Evolutionary conservation across 2,329 filamentous ascomycete species (phyloP).

Genomic region (Juglanconis sp.): DNA sequence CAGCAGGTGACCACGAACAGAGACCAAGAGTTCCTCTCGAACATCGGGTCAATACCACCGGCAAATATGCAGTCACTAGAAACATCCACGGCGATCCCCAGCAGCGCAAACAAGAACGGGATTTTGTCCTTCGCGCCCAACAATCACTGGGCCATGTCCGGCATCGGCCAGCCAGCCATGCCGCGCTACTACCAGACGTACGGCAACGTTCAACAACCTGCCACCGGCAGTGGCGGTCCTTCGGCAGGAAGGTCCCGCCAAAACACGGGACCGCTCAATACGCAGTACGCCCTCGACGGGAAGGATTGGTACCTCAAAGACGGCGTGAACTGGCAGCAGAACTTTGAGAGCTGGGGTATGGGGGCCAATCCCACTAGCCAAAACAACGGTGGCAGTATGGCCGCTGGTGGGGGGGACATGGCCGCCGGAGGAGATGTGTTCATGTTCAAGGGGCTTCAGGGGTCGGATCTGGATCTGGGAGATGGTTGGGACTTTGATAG

Average conservation of each 20-base stretch:
- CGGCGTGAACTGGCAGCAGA: conserved; percentile 55
- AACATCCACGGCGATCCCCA: conserved; percentile 13
- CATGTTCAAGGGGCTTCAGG: conserved; percentile 27
- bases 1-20: conserved; percentile 19
- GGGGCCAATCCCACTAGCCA: conserved; percentile 14
- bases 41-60: conserved; percentile 22
- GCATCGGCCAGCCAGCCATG: conserved; percentile 23
- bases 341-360: conserved; percentile 53
- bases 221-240: conserved; percentile 17
- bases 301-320: conserved; percentile 58
- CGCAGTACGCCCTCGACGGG: conserved; percentile 43
- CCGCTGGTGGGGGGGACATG: conserved; percentile 16
- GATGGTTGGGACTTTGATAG: conserved; percentile 25
- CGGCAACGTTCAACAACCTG: conserved; percentile 21
- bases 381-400: not conserved
- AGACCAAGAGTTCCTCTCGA: conserved; percentile 24
- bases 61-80: conserved; percentile 21
- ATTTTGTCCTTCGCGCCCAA: conserved; percentile 9
- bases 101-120: conserved; percentile 13
- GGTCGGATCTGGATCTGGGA: conserved; percentile 16
- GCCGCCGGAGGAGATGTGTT: conserved; percentile 20
- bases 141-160: conserved; percentile 24
- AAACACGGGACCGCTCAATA: conserved; percentile 26
- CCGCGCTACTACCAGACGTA: conserved; percentile 28
- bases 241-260: conserved; percentile 18